phyloP scores from a whole-genome alignment of 352 stramenopile species.

The Pythium volutum region DNA sequence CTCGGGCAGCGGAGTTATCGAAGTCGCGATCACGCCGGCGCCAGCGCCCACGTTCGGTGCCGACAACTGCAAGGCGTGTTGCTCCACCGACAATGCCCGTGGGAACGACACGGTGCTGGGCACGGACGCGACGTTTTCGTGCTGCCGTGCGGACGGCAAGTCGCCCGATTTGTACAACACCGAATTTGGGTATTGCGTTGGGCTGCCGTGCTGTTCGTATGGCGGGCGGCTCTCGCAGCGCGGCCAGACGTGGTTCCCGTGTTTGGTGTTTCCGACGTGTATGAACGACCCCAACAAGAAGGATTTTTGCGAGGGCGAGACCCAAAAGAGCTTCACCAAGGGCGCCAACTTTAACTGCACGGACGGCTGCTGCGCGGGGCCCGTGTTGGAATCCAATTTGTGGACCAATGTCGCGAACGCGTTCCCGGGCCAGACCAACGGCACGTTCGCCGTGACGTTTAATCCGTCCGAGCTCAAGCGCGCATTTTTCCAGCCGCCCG shows the following conservation, averaged over 20 bases:
- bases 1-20: not conserved
- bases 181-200: slow-evolving; percentile 62
- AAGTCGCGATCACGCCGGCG: not conserved
- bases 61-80: slow-evolving; percentile 70
- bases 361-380: slow-evolving; percentile 67
- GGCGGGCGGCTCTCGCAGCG: slow-evolving; percentile 47
- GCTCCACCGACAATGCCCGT: slow-evolving; percentile 7
- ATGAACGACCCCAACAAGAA: slow-evolving; percentile 62
- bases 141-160: slow-evolving; percentile 40
- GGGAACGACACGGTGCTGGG: slow-evolving; percentile 22
- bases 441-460: slow-evolving; percentile 70
- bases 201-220: slow-evolving; percentile 75
- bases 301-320: slow-evolving; percentile 49
- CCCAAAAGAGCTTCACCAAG: slow-evolving; percentile 48
- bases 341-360: slow-evolving; percentile 63
- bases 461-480: slow-evolving; percentile 66
- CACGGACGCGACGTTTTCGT: slow-evolving; percentile 37
- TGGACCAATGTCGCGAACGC: slow-evolving; percentile 56
- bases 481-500: slow-evolving; percentile 45
- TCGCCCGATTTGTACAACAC: slow-evolving; percentile 56
- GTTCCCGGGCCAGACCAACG: slow-evolving; percentile 68
- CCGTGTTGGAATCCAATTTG: slow-evolving; percentile 68
- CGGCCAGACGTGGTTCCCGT: slow-evolving; percentile 78
- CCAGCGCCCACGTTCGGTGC: slow-evolving; percentile 16
- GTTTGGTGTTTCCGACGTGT: slow-evolving; percentile 74